Percentiles rank a stretch among this genome's conserved stretches.
Evolutionary conservation across 768 basidiomycete genomes (phyloP).

Genomic region (Glaciozyma martinii): DNA sequence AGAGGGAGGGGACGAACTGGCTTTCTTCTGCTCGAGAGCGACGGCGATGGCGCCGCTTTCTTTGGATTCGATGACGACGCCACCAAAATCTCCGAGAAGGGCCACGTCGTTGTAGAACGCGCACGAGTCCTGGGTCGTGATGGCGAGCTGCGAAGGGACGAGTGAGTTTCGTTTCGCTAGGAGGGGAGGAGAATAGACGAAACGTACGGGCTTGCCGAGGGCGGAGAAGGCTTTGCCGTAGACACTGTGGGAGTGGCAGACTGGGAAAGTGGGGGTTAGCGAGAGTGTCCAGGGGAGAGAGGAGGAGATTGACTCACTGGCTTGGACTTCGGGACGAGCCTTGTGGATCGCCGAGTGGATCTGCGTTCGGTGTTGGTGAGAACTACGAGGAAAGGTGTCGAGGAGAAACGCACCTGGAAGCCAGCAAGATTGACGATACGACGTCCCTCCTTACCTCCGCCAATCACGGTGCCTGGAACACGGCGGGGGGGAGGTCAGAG

Average conservation of each 20-base stretch:
- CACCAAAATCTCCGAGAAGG: conserved; percentile 47
- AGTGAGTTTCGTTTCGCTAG: too few species aligned
- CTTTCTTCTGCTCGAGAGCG: conserved; percentile 31
- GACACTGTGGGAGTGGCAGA: conserved; percentile 20
- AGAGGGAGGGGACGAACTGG: background rate
- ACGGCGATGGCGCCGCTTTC: conserved; percentile 47
- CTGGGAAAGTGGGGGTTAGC: background rate
- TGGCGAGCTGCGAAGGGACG: conserved; percentile 4
- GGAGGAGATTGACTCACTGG: background rate
- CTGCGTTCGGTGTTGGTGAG: background rate
- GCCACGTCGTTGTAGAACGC: conserved; percentile 44
- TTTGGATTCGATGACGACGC: conserved; percentile 46
- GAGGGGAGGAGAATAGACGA: background rate
- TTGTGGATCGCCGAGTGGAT: conserved; percentile 6
- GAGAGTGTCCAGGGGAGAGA: background rate
- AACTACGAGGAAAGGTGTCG: conserved; percentile 23
- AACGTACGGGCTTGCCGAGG: conserved; percentile 38
- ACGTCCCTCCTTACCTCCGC: conserved; percentile 37
- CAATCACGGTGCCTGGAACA: conserved; percentile 34
- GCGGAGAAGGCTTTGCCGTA: conserved; percentile 49
- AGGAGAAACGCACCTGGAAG: conserved; percentile 45
- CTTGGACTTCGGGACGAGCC: conserved; percentile 47
- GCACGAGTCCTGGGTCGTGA: conserved; percentile 44
- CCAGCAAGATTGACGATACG: conserved; percentile 42
- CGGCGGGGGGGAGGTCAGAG: conserved; percentile 2